A percentile compares a stretch with the other conserved stretches of the same genome.
Evolutionary conservation across 1,284 basidiomycete species (phyloP).

Genomic region (Ustilago nuda): DNA sequence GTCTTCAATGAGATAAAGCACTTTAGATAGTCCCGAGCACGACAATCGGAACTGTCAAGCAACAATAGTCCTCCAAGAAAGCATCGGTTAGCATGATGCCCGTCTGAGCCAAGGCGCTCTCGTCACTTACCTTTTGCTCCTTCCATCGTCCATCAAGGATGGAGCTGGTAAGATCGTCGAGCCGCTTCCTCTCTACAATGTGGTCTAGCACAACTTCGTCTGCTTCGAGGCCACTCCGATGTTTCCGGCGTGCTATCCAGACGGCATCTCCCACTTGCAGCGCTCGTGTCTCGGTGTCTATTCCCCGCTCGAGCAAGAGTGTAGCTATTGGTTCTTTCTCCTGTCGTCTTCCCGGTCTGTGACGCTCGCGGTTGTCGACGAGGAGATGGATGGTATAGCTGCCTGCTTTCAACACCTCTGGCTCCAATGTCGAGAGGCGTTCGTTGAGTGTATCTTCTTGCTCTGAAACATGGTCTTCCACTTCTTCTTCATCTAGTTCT

Average conservation of each 20-base stretch:
- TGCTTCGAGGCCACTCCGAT: slow-evolving; percentile 58
- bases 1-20: slow-evolving; percentile 74
- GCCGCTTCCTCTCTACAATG: slow-evolving; percentile 74
- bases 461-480: slow-evolving; percentile 27
- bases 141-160: slow-evolving; percentile 74
- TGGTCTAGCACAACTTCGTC: slow-evolving; percentile 73
- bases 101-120: not conserved
- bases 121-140: slow-evolving; percentile 72
- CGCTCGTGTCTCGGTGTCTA: slow-evolving; percentile 72
- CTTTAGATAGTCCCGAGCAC: slow-evolving; percentile 72
- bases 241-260: slow-evolving; percentile 73
- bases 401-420: slow-evolving; percentile 71
- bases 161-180: slow-evolving; percentile 73
- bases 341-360: slow-evolving; percentile 41
- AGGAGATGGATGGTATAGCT: slow-evolving; percentile 73
- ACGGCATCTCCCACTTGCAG: slow-evolving; percentile 74
- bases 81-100: too few species aligned
- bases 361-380: slow-evolving; percentile 73
- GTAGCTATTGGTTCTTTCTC: slow-evolving; percentile 45
- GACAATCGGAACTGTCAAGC: slow-evolving; percentile 70
- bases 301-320: slow-evolving; percentile 60
- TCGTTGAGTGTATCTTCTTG: slow-evolving; percentile 15
- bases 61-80: slow-evolving; percentile 26
- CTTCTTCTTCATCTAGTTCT: too few species aligned
- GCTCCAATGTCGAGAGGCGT: slow-evolving; percentile 42